Evolutionary conservation across 1,139 yeast species (phyloP), one percentile per base, ranked within the genome.

Genomic region (Debaryomyces fabryi): DNA sequence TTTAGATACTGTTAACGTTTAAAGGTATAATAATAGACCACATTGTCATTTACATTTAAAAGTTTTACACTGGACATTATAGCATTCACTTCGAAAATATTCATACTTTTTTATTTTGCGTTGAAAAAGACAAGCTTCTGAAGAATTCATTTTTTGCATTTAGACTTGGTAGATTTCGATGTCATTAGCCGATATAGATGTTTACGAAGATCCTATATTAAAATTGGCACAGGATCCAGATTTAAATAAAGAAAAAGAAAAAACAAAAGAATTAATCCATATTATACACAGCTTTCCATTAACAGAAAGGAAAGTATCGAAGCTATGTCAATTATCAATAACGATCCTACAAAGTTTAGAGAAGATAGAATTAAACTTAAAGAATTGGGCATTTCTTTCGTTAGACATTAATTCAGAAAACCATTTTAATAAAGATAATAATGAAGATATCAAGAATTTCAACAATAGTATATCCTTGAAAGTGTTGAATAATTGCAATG

Each of bases 311-410:
- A 72, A 72, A 51, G 69, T 81, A n/a, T 76, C 79, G 49, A 73
- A 77, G 50, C 67, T 79, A 57, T 81, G 86, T 58, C 78, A 71
- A 51, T 67, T 76, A 20, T 67, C 78, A n/a, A 67, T 80, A 46
- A 72, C 73, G 39, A 72, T 79, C 4, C 63, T 81, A 32, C 75
- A 81, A 52, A 75, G 79, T 32, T 63, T 81, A 44, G 86, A 81
- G 58, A 74, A 75, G 52, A 68, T 79, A 21, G 79, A 77, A 52
- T 60, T 77, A 37, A 71, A 70, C 37, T 67, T 79, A 48, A 74
- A 78, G 51, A 77, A 78, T 53, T 81, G 86, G 86, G 83, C 81
- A 45, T 80, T 81, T 52, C 65, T 78, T 44, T 78, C 85, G n/a
- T 61, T 81, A 35, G 84, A 81, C 53, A 73, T 75, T 51, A 78